These are phyloP conservation scores for Coemansia sp. DNA, from an alignment of 192 early-diverging fungal species.

Conservation along the genomic window DNA sequence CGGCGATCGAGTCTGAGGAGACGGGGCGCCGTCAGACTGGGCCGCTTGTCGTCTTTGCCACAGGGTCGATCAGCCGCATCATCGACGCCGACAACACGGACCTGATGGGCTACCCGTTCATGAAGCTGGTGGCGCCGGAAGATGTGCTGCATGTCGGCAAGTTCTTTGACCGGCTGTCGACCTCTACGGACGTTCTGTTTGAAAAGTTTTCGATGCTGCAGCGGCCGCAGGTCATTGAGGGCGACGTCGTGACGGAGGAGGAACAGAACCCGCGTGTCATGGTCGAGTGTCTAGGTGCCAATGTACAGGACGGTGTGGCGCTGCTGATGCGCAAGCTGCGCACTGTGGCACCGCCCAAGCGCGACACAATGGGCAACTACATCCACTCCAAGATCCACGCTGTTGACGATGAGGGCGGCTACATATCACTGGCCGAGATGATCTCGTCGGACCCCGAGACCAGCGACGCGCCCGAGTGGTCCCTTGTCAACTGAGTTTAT, in stretches of 20 bases:
- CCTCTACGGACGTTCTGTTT: constrained; percentile 26
- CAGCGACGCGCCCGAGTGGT: constrained; percentile 25
- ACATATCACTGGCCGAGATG: constrained; percentile 31
- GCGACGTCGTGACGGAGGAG: constrained; percentile 23
- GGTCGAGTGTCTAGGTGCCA: constrained; percentile 38
- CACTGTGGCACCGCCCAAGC: constrained; percentile 10
- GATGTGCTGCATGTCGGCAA: constrained; percentile 25
- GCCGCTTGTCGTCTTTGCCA: constrained; percentile 32
- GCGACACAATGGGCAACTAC: constrained; percentile 23
- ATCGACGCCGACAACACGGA: constrained; percentile 36
- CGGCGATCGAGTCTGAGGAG: constrained; percentile 5
- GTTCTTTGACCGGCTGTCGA: constrained; percentile 30
- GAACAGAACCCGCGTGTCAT: constrained; percentile 24
- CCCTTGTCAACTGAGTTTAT: too few species aligned
- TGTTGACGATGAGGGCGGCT: constrained; percentile 26
- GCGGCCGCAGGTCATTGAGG: constrained; percentile 36
- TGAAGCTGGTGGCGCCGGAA: constrained; percentile 40
- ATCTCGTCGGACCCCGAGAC: constrained; percentile 32
- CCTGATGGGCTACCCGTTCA: constrained; percentile 31
- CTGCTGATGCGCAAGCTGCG: constrained; percentile 24
- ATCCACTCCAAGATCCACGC: constrained; percentile 9
- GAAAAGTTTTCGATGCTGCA: constrained; percentile 34
- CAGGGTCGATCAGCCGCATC: constrained; percentile 24
- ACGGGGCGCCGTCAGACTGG: constrained; percentile 11
- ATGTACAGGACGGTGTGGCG: constrained; percentile 39